Conservation (phyloP, 768 basidiomycete species). For the Agrocybe pediades region DNA sequence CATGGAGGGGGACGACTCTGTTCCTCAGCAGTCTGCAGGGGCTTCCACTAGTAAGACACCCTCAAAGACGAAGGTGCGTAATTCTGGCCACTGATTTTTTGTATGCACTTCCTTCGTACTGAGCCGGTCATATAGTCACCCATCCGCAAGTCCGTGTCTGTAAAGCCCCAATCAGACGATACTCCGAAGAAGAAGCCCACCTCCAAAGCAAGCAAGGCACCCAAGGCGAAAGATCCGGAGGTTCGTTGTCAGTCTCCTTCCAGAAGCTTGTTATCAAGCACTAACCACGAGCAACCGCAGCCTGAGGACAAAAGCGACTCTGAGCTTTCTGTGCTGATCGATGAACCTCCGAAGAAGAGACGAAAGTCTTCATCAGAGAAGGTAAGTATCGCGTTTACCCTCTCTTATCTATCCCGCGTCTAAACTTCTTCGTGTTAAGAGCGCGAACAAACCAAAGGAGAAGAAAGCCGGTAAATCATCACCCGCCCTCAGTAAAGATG, state of each 20-base stretch:
- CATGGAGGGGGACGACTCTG: constrained; percentile 31
- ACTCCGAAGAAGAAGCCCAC: constrained; percentile 1
- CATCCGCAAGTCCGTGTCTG: too few species aligned
- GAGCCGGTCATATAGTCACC: neutral
- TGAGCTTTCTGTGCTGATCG: constrained; percentile 60
- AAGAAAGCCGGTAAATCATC: constrained; percentile 35
- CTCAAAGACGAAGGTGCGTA: too few species aligned
- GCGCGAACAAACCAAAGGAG: constrained; percentile 23
- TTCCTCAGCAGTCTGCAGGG: constrained; percentile 3
- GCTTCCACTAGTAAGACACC: constrained; percentile 3
- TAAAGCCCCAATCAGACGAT: neutral
- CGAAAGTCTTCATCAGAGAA: constrained; percentile 37
- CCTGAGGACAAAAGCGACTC: constrained; percentile 48
- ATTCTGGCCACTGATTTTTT: too few species aligned
- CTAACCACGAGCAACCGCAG: neutral
- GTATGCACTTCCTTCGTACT: neutral
- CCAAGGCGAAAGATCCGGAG: neutral
- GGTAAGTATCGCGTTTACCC: too few species aligned
- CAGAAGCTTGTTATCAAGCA: neutral
- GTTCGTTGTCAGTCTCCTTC: neutral
- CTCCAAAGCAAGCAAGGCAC: constrained; percentile 9
- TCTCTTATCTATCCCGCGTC: too few species aligned
- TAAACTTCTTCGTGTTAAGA: neutral
- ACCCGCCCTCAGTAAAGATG: constrained; percentile 52
- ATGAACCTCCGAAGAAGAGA: constrained; percentile 54